Conservation (phyloP, 345 rosid species). For the Rhodamnia rubescens region DNA sequence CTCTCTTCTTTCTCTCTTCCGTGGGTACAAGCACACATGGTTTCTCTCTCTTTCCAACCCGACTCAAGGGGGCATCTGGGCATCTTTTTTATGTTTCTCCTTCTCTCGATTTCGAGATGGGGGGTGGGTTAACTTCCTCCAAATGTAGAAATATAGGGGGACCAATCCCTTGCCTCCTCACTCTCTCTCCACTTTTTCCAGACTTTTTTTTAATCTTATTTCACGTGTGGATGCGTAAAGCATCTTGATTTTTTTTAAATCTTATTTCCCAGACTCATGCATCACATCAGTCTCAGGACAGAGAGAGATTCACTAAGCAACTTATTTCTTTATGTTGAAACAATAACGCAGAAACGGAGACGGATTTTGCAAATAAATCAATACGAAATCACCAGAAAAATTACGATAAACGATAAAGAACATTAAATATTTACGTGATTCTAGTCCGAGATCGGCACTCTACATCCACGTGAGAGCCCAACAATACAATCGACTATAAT, state of each 20-base stretch:
- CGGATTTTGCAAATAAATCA: too few relatives aligned
- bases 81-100: constrained; percentile 11
- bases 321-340: background rate
- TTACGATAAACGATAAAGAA: too few relatives aligned
- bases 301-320: background rate
- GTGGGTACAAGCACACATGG: constrained; percentile 25
- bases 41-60: constrained; percentile 27
- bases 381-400: too few relatives aligned
- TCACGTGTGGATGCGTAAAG: background rate
- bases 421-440: too few relatives aligned
- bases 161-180: constrained; percentile 13
- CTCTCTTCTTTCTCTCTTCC: constrained; percentile 5
- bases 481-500: too few relatives aligned
- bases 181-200: background rate
- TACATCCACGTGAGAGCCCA: too few relatives aligned
- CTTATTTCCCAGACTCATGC: too few relatives aligned
- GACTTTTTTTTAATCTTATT: background rate
- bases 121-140: background rate
- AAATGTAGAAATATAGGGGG: background rate
- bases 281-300: background rate
- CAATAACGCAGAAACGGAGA: too few relatives aligned
- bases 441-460: too few relatives aligned
- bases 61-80: constrained; percentile 10
- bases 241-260: background rate
- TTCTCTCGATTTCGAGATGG: background rate